Evolutionary conservation across 352 stramenopile genomes (phyloP).

Genomic region (Phytopythium mirpurense): DNA sequence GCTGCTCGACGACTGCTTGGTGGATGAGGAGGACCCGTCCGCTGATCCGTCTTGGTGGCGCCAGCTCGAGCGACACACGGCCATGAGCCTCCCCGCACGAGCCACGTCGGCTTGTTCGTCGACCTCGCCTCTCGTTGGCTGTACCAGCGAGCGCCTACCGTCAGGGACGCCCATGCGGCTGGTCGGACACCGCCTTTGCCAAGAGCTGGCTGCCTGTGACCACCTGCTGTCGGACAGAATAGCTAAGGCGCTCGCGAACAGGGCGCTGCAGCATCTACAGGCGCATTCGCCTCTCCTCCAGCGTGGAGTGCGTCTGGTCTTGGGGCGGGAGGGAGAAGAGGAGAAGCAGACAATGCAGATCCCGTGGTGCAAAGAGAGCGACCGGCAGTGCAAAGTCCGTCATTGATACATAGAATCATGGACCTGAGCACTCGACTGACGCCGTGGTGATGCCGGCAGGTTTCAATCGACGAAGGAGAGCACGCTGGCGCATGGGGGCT

Average conservation of each 20-base stretch:
- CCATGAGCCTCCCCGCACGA: not conserved
- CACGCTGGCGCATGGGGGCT: not conserved
- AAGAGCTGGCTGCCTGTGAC: conserved; percentile 21
- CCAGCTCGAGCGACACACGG: not conserved
- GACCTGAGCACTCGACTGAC: not conserved
- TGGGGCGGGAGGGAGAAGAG: not conserved
- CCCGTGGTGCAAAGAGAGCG: not conserved
- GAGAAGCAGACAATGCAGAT: conserved; percentile 15
- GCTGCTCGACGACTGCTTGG: not conserved
- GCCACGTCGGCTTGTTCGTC: not conserved
- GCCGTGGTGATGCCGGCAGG: not conserved
- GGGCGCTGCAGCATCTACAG: conserved; percentile 10
- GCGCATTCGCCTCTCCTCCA: conserved; percentile 16
- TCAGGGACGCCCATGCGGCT: conserved; percentile 7
- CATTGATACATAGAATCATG: not conserved
- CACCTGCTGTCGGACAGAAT: conserved; percentile 19
- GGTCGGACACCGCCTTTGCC: conserved; percentile 13
- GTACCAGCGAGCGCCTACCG: not conserved
- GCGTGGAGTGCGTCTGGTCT: conserved; percentile 9
- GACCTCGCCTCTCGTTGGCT: not conserved
- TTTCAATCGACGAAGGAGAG: conserved; percentile 1
- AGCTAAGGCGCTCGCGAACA: conserved; percentile 6
- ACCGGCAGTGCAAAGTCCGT: conserved; percentile 1
- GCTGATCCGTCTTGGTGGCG: not conserved
- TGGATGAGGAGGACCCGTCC: not conserved